These are phyloP conservation scores for Opeltia flavorubescens DNA, from an alignment of 495 filamentous ascomycete genomes.

Conservation along the genomic window DNA sequence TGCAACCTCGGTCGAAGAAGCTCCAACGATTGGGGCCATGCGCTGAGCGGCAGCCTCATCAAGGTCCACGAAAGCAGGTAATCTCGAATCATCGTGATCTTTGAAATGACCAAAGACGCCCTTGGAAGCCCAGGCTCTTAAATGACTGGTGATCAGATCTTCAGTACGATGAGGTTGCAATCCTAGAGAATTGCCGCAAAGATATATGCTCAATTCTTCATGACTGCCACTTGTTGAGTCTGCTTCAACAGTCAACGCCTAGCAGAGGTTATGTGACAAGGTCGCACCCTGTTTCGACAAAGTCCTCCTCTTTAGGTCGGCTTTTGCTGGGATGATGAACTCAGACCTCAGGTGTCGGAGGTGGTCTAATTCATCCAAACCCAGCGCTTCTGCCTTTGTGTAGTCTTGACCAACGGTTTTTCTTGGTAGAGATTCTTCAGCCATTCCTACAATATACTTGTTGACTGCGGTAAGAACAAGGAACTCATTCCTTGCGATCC, in stretches of 20 bases:
- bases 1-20: constrained; percentile 62
- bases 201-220: constrained; percentile 52
- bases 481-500: too few species aligned
- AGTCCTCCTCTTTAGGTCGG: constrained; percentile 55
- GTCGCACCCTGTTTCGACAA: constrained; percentile 25
- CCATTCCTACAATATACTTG: neutral
- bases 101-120: constrained; percentile 92
- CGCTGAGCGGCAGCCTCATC: constrained; percentile 56
- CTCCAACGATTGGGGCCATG: constrained; percentile 81
- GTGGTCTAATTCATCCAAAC: constrained; percentile 54
- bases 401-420: neutral
- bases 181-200: constrained; percentile 95
- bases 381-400: constrained; percentile 36
- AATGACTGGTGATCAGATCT: constrained; percentile 59
- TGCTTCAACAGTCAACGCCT: neutral
- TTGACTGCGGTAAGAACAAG: too few species aligned
- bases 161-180: constrained; percentile 66
- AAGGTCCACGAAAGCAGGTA: constrained; percentile 69
- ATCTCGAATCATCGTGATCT: constrained; percentile 55
- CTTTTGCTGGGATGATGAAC: constrained; percentile 74
- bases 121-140: constrained; percentile 79
- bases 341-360: constrained; percentile 55
- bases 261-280: neutral
- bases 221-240: constrained; percentile 17
- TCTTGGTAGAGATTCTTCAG: neutral